Conservation (phyloP, 148 eudicot species). For the Heliosperma pusillum region DNA sequence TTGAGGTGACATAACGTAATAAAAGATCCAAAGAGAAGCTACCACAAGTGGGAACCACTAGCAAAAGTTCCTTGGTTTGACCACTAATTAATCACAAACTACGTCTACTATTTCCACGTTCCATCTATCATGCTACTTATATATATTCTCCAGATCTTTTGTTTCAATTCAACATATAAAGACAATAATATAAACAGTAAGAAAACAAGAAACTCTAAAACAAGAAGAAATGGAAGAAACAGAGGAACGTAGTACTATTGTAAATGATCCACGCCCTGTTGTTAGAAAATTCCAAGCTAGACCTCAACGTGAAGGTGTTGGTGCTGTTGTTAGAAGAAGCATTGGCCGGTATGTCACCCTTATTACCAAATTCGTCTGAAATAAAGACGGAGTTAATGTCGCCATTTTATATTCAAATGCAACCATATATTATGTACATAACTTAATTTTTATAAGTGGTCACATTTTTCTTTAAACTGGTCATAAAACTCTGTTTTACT, state of each 20-base stretch:
- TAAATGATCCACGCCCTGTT: constrained; percentile 44
- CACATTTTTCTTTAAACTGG: too few species aligned
- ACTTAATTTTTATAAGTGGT: too few species aligned
- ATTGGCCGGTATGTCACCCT: constrained; percentile 56
- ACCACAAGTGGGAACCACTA: constrained; percentile 17
- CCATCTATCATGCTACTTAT: constrained; percentile 13
- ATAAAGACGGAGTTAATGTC: too few species aligned
- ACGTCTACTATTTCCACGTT: too few species aligned
- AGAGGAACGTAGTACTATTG: not conserved
- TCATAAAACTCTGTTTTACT: too few species aligned
- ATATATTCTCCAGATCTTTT: not conserved
- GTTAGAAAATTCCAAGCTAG: constrained; percentile 61
- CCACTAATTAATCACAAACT: constrained; percentile 11
- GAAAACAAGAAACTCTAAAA: too few species aligned
- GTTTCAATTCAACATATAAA: not conserved
- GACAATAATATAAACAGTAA: not conserved
- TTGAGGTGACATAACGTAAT: constrained; percentile 4
- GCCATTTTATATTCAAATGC: too few species aligned
- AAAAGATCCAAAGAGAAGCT: constrained; percentile 21
- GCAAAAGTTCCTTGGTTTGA: constrained; percentile 17
- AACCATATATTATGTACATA: too few species aligned
- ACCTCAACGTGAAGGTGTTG: constrained; percentile 86
- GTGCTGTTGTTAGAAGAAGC: constrained; percentile 78
- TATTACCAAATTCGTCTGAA: too few species aligned
- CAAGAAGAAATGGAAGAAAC: constrained; percentile 14